These are phyloP conservation scores for Penicillium dipodomyicola DNA, from an alignment of 495 filamentous ascomycete genomes.

Conservation along the genomic window DNA sequence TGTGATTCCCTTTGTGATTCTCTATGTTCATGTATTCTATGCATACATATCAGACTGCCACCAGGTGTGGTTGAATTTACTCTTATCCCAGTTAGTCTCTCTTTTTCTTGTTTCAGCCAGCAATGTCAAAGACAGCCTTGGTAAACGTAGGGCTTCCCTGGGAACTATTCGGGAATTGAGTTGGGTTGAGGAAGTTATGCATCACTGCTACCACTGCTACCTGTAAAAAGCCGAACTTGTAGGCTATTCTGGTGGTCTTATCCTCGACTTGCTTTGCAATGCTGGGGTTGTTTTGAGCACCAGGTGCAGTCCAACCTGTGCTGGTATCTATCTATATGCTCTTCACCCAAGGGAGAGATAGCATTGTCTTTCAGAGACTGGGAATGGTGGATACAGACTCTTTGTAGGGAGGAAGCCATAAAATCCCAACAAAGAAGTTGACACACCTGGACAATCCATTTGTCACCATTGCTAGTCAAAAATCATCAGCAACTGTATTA, in stretches of 20 bases:
- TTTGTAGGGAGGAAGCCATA: too few species aligned
- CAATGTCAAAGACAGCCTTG: neutral
- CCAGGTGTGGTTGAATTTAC: constrained; percentile 7
- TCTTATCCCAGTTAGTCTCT: neutral
- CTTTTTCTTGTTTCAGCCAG: neutral
- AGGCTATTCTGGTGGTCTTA: neutral
- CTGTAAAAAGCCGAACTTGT: neutral
- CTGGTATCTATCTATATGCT: neutral
- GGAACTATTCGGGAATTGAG: neutral
- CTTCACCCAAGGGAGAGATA: neutral
- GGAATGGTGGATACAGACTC: neutral
- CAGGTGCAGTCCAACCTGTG: neutral
- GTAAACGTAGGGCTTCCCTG: too few species aligned
- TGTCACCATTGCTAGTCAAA: too few species aligned
- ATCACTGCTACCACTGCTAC: too few species aligned
- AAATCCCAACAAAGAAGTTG: too few species aligned
- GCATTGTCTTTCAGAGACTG: too few species aligned
- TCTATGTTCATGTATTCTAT: constrained; percentile 13
- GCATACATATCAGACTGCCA: constrained; percentile 10
- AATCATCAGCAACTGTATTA: too few species aligned
- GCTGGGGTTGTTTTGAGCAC: neutral
- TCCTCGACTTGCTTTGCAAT: neutral
- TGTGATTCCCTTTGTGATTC: constrained; percentile 29
- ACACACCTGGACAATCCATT: too few species aligned
- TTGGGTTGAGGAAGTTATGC: neutral